Base-by-base conservation (phyloP, 202 grass and related monocot species). In the Carex sylvatica region DNA sequence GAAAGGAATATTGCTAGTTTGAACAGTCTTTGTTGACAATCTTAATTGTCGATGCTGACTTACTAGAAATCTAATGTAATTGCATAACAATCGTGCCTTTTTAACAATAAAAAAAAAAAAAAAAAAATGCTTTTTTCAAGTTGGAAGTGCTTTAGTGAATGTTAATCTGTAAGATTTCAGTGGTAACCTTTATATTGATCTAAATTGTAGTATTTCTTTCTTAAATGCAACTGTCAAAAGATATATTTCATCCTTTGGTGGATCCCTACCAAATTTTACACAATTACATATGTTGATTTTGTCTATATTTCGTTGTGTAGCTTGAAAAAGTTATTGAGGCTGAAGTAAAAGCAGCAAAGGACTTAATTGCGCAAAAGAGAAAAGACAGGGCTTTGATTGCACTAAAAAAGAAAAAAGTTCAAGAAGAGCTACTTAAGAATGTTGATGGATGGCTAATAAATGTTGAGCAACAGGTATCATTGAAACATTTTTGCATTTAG, bases 361-460 rank as follows among this genome's bases (percentile, higher is more conserved):
- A 99, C 49, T 65, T 99, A 66, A 92, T 99, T 89, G 89, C 86
- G 19, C 86, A 92, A 75, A 99, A 92, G 78, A 95, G 92, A 75
- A 95, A 86, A 83, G 96, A 95, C 36, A 91, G 92, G 86, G 96
- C 96, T 77, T 92, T 99, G 83, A 94, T 99, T 86, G 91, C 92
- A 23, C 84, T 99, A 64, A 99, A 90, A 86, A 99, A 98, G 87
- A 95, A 99, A 81, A 98, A 98, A 87, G 64, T 91, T 56, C 96
- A 95, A 84, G 96, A 93, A 88, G 96, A 95, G 49, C 63, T 95
- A 13, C 61, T 95, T 63, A 99, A 93, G 85, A 89, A 95, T 85
- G 96, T 93, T 84, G 92, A 99, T 89, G 85, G 84, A 83, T 99
- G 90, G 90, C 86, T 93, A 90, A 90, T 95, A 70, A 99, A 95